Evolutionary conservation across 164 flowering plant genomes (phyloP), one percentile per base, ranked within the genome.

Genomic region (grape (Vitis vinifera)): DNA sequence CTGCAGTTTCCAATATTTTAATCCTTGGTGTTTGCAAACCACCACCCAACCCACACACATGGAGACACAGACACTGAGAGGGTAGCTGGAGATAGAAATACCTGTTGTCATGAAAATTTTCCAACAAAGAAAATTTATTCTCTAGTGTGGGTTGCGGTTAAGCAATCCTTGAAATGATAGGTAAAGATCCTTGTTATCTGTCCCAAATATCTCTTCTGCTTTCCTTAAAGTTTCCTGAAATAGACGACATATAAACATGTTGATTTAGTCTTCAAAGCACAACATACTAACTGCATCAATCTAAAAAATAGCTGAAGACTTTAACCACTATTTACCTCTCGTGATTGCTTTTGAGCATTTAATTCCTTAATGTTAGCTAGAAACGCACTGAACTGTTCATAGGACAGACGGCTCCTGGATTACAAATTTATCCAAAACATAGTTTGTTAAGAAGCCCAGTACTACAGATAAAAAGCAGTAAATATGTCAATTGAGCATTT

Each of bases 341-440:
- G 90, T 57, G 94, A 85, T 84, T 95, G 98, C 84, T 73, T 93
- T 44, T 89, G 97, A 71, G 94, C 91, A 81, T 93, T 95, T 15
- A 95, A 80, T 73, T 93, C 97, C 88, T 95, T 95, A 74, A 95
- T 86, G 79, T 90, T 93, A 17, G 97, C 88, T 53, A 95, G 75
- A 80, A 95, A 95, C 57, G 97, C 97, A 79, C 94, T 90, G 77
- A 95, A 95, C 73, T 95, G 98, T 68, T 91, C 97, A 76, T 88
- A 91, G 49, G 98, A 87, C 30, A 93, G 86, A 29, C 92, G 96
- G 64, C 89, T 95, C 91, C 99, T 95, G 81, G 10, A 82, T 64
- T 37, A 67, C 63, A 72, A 30, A 73, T 17, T 55, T 30, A 67
- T 8, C 59, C 27, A 29, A 30, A 73, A 49, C 61, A 47, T n/a